phyloP scores from a whole-genome alignment of 805 yeast genomes.

The Pichia kluyveri region DNA sequence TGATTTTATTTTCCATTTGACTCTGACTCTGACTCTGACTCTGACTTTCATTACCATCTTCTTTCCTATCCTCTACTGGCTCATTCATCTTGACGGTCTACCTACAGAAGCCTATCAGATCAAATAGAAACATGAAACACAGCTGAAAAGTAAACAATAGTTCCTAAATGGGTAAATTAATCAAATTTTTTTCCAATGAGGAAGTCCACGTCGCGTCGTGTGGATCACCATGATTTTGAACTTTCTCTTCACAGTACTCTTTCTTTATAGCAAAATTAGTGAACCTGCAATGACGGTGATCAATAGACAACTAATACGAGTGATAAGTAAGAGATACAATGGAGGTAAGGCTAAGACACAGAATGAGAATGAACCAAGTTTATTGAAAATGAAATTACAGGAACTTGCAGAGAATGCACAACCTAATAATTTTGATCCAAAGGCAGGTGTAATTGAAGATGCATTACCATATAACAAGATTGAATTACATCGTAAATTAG shows the following conservation, averaged over 20 bases:
- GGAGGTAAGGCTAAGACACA: neutral
- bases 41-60: no score
- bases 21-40: no score
- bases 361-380: constrained; percentile 9
- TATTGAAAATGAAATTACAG: constrained; percentile 29
- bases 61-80: no score
- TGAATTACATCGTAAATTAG: constrained; percentile 18
- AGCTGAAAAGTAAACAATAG: neutral
- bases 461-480: constrained; percentile 16
- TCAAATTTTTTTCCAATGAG: neutral
- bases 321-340: neutral
- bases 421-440: constrained; percentile 27
- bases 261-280: no score
- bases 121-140: no score
- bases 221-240: no score
- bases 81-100: neutral
- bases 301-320: no score
- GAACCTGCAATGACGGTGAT: no score
- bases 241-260: no score
- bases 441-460: constrained; percentile 24
- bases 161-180: neutral
- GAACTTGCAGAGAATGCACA: constrained; percentile 35
- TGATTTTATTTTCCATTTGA: no score
- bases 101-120: no score
- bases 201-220: no score